Evolutionary conservation across 1,284 basidiomycete species (phyloP).

Genomic region (Boletus smithii): DNA sequence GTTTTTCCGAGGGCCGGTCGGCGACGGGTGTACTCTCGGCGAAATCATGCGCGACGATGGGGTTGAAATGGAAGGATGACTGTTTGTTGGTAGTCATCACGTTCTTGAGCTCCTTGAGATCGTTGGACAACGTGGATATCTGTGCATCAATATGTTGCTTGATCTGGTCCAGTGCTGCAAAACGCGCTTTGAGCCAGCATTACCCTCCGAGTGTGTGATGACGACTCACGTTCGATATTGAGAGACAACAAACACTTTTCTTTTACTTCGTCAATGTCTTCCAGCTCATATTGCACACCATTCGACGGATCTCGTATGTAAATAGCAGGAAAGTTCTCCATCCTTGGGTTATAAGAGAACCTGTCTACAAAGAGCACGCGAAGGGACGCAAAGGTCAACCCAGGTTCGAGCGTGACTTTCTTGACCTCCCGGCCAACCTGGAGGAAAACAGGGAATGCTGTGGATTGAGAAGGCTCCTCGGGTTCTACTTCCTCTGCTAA

Average conservation of each 20-base stretch:
- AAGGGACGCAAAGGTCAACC: conserved; percentile 68
- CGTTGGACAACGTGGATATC: conserved; percentile 81
- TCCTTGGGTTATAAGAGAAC: conserved; percentile 90
- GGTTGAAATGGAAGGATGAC: conserved; percentile 37
- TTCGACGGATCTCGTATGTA: conserved; percentile 91
- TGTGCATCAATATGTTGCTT: conserved; percentile 96
- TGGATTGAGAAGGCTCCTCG: conserved; percentile 29
- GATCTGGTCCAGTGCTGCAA: conserved; percentile 92
- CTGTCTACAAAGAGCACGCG: conserved; percentile 91
- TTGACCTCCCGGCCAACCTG: conserved; percentile 93
- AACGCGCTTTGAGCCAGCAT: too few species aligned
- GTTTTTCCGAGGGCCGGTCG: conserved; percentile 66
- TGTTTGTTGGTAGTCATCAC: conserved; percentile 55
- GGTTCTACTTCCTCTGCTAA: conserved; percentile 20
- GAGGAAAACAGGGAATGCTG: conserved; percentile 72
- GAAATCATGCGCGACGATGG: conserved; percentile 53
- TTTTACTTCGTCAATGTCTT: conserved; percentile 91
- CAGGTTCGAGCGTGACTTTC: conserved; percentile 74
- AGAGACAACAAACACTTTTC: conserved; percentile 86
- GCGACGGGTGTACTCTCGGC: conserved; percentile 57
- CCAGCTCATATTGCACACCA: conserved; percentile 93
- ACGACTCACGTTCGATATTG: conserved; percentile 89
- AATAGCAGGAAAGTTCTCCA: conserved; percentile 93
- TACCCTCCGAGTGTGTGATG: too few species aligned
- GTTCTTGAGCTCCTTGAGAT: conserved; percentile 86